phyloP scores from a whole-genome alignment of 148 eudicot genomes.

The Selenicereus undatus region DNA sequence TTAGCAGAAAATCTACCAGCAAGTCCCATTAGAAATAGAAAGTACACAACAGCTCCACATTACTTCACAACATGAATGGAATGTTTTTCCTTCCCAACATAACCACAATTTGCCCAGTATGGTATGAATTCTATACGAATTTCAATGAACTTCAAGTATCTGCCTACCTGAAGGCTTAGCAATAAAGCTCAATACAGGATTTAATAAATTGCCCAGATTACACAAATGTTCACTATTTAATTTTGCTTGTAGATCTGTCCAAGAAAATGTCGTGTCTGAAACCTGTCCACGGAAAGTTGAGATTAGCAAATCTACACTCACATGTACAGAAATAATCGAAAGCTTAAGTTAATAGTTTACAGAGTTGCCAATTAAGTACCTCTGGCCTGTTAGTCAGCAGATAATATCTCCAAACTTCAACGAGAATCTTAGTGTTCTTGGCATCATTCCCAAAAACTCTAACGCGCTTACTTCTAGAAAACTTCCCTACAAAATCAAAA shows the following conservation, averaged over 20 bases:
- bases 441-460: slow-evolving; percentile 97
- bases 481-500: slow-evolving; percentile 56
- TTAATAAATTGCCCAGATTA: slow-evolving; percentile 88
- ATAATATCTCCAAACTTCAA: slow-evolving; percentile 97
- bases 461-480: slow-evolving; percentile 92
- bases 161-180: slow-evolving; percentile 78
- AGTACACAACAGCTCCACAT: not conserved
- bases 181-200: slow-evolving; percentile 90
- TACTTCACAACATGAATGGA: not conserved
- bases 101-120: not conserved
- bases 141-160: not conserved
- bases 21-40: not conserved
- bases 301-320: slow-evolving; percentile 19
- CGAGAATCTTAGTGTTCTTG: slow-evolving; percentile 85
- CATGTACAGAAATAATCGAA: not conserved
- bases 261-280: slow-evolving; percentile 90
- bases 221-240: slow-evolving; percentile 73
- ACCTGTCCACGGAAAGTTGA: slow-evolving; percentile 40
- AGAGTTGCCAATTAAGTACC: slow-evolving; percentile 34
- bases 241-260: slow-evolving; percentile 94
- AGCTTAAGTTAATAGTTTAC: not conserved
- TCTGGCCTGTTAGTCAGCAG: slow-evolving; percentile 90
- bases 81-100: not conserved
- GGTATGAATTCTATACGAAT: not conserved
- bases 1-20: not conserved